Percentiles rank a stretch among this genome's conserved stretches.
These are phyloP conservation scores for Babesia bovis DNA, from an alignment of 169 alveolate species.

Conservation along the genomic window DNA sequence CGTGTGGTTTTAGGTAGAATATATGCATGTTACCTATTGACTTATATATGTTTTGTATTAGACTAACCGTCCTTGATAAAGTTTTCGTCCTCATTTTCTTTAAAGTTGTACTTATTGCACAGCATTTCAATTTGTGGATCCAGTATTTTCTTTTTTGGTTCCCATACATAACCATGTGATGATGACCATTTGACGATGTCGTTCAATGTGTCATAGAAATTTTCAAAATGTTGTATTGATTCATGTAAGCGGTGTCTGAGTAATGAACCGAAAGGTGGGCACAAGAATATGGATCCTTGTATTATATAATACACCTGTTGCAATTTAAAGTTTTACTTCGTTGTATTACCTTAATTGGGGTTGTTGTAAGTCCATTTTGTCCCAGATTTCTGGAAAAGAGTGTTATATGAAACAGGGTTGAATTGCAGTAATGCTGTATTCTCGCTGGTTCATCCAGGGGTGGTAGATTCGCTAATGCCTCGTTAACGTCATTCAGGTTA, in stretches of 20 bases:
- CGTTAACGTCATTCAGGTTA: conserved; percentile 39
- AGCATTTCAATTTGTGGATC: conserved; percentile 44
- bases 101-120: conserved; percentile 42
- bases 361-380: conserved; percentile 47
- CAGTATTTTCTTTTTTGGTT: conserved; percentile 45
- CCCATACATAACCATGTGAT: conserved; percentile 62
- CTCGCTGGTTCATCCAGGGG: conserved; percentile 32
- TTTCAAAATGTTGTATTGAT: conserved; percentile 51
- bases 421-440: conserved; percentile 41
- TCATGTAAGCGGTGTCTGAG: conserved; percentile 43
- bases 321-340: background rate
- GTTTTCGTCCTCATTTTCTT: conserved; percentile 9
- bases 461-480: conserved; percentile 8
- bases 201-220: conserved; percentile 55
- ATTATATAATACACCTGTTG: conserved; percentile 56
- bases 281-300: conserved; percentile 65
- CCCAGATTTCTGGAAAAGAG: conserved; percentile 54
- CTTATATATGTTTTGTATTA: too few relatives aligned
- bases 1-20: conserved; percentile 53
- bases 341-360: conserved; percentile 55
- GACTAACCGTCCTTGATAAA: conserved; percentile 51
- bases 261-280: conserved; percentile 69
- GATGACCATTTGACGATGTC: conserved; percentile 56
- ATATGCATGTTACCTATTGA: conserved; percentile 39
- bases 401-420: conserved; percentile 61